Base-by-base conservation (phyloP, 176 grass and related monocot genomes). In the Miscanthus lutarioriparius region DNA sequence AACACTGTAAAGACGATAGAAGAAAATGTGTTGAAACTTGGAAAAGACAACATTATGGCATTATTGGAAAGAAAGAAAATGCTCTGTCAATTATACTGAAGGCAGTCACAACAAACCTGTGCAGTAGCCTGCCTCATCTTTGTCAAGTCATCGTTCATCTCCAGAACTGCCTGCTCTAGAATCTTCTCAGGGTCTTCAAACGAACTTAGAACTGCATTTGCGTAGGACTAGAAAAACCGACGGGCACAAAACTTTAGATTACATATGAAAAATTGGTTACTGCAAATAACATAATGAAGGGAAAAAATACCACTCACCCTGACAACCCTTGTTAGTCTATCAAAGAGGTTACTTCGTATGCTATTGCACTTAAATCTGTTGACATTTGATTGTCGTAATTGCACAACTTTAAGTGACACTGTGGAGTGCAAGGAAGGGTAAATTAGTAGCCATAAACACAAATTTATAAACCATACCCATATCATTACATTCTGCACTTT, bases 151-250 rank as follows among this genome's bases (percentile, higher is more conserved):
- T 99, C 97, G 70, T 92, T 99, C 97, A 99, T 99, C 76, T 99
- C 97, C 45, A 99, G 54, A 67, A 99, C 97, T 2, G 97, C 97
- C 80, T 99, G 97, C 37, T 99, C 97, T 72, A 99, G 91, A 51
- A 99, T 99, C 90, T 99, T 99, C 78, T 99, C 97, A 36, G 97
- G 97, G 83, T 99, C 97, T 76, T 99, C 97, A 86, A 99, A 94
- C 41, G 97, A 63, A 84, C 84, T 96, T 77, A 99, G 30, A 67
- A 99, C 72, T 32, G 93, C 86, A 92, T 96, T 99, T 76, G 97
- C 90, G 79, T 99, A 99, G 47, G 97, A 99, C 97, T 99, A 86
- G 17, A 87, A 2, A 82, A 74, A 91, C 16, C 64, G 90, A 27
- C 6, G 61, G 47, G 20, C 4, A 28, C 73, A 90, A 4, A 30